These are phyloP conservation scores for Leptosphaerulina australis DNA, from an alignment of 2,329 filamentous ascomycete genomes.

Conservation along the genomic window DNA sequence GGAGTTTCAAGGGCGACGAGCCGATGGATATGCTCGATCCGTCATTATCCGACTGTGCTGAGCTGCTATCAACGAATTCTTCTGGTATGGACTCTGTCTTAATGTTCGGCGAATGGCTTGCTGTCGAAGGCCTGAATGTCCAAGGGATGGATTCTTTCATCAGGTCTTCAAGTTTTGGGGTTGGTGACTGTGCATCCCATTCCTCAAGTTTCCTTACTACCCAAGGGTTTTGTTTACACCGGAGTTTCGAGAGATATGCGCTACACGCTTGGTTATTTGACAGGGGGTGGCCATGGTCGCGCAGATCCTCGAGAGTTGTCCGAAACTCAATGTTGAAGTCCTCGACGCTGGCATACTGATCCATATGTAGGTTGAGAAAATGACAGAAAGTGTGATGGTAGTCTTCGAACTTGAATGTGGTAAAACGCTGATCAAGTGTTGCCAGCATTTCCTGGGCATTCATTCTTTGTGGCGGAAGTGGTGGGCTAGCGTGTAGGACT, in stretches of 20 bases:
- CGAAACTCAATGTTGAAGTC: constrained; percentile 46
- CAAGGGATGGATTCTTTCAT: constrained; percentile 43
- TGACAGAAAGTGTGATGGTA: constrained; percentile 48
- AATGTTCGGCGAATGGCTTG: constrained; percentile 25
- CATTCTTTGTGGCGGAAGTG: constrained; percentile 41
- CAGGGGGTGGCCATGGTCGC: constrained; percentile 43
- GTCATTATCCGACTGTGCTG: constrained; percentile 29
- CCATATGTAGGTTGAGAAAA: constrained; percentile 47
- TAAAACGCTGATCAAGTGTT: constrained; percentile 38
- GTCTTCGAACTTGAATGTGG: constrained; percentile 40
- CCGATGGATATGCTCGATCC: constrained; percentile 19
- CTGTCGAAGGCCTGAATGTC: constrained; percentile 38
- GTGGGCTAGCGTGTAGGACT: constrained; percentile 43
- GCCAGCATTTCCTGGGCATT: constrained; percentile 43
- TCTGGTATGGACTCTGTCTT: constrained; percentile 31
- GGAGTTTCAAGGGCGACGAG: constrained; percentile 10
- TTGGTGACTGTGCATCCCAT: constrained; percentile 34
- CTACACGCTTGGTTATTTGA: constrained; percentile 45
- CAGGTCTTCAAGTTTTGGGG: constrained; percentile 33
- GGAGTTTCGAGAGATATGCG: constrained; percentile 47
- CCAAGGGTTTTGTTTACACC: constrained; percentile 48
- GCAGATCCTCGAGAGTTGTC: constrained; percentile 41
- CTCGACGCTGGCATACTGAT: constrained; percentile 39
- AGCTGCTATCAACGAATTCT: constrained; percentile 26
- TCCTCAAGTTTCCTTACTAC: constrained; percentile 41